phyloP scores from a whole-genome alignment of 129 eudicot genomes.

The Ambrosia trifida region DNA sequence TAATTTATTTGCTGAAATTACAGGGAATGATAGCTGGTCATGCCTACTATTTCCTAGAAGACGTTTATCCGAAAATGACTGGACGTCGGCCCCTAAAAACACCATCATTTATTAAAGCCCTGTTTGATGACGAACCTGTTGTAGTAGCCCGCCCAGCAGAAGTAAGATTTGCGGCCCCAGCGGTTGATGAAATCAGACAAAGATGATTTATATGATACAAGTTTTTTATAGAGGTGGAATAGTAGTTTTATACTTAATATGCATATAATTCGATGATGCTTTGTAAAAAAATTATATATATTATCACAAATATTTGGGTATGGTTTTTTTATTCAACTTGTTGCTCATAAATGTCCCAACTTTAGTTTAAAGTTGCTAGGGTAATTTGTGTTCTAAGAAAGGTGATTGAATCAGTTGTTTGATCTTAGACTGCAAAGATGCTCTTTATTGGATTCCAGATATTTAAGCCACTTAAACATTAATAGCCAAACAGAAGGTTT shows the following conservation, averaged over 20 bases:
- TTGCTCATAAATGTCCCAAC: not conserved
- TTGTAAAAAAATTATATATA: conserved; percentile 28
- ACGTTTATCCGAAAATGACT: conserved; percentile 86
- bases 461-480: not conserved
- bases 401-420: no score
- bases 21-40: conserved; percentile 99
- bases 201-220: conserved; percentile 23
- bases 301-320: not conserved
- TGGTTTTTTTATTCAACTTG: not conserved
- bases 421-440: no score
- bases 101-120: conserved; percentile 60
- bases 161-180: conserved; percentile 90
- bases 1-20: not conserved
- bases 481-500: not conserved
- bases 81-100: conserved; percentile 87
- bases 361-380: no score
- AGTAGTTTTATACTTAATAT: conserved; percentile 13
- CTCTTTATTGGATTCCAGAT: not conserved
- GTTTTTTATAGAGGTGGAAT: conserved; percentile 22
- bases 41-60: conserved; percentile 93
- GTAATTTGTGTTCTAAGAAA: no score
- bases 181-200: conserved; percentile 51
- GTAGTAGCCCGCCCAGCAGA: conserved; percentile 78
- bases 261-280: conserved; percentile 37
- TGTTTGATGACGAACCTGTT: conserved; percentile 87